Evolutionary conservation across 805 yeast genomes (phyloP), one percentile per base, ranked within the genome.

Genomic region (Myxozyma geophila): DNA sequence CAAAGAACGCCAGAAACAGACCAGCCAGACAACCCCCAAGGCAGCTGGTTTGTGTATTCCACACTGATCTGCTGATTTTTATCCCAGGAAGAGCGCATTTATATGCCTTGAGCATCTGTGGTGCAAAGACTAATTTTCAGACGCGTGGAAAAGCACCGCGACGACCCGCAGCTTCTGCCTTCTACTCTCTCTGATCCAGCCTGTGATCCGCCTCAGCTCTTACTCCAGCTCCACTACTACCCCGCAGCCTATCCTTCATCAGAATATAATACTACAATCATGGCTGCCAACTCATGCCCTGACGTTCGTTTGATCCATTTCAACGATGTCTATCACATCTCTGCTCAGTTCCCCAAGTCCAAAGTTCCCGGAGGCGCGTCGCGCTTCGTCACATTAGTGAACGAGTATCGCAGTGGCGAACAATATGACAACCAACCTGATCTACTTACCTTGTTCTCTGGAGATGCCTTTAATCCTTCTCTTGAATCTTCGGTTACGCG

Each of bases 331-430:
- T 69, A 69, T 40, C 70, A 69, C 46, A 64, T 69, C 37, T 33
- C 68, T 6, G 63, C 69, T 1, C 60, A 54, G 47, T 54, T 56
- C 41, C 63, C 63, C 17, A 48, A 58, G 13, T 46, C 66, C 10
- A 47, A 63, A 7, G 17, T 65, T 10, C 71, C 71, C 23, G 71
- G 71, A 21, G 71, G 71, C 21, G 71, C 70, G n/a, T 60, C 71
- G 15, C 65, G 71, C 39, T 69, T 69, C 40, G 70, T 69, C 48
- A 58, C 70, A n/a, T 57, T 67, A 12, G 58, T 68, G 39, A 46
- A 66, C 12, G 48, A 61, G 48, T 68, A 68, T 43, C 59, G 62
- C 15, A 44, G 40, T 23, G 57, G 44, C 19, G 63, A 55, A 37
- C 39, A 23, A 36, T 60, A 62, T 44, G 59, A 43, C 33, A 58